Base-by-base conservation (phyloP, 1,139 yeast species). In the Hanseniaspora gamundiae region DNA sequence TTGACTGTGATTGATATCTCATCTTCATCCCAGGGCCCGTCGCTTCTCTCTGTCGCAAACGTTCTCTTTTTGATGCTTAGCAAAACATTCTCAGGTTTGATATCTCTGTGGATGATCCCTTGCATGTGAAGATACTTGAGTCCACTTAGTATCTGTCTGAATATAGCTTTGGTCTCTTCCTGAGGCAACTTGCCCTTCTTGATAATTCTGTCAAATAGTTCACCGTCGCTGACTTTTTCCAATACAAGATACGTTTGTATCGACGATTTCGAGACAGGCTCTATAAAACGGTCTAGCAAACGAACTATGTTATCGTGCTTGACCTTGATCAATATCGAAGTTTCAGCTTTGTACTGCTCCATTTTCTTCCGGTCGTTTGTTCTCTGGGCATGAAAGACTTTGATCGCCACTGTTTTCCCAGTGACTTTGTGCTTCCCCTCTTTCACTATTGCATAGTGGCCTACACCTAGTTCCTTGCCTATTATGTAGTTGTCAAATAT, bases 381-480 rank as follows among this genome's bases (percentile, higher is more conserved):
- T 49, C 70, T 72, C 47, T 76, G 78, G 0, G 87, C 85, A 56
- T 80, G 82, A 57, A 81, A 80, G n/a, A 81, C 77, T 55, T 81
- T 81, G 3, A 81, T 84, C 0, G 91, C 91, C 36, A 78, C 81
- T 1, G 71, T 61, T 45, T 71, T 71, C 0, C 85, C 85, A 0
- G 78, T 70, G 14, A 62, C 59, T 50, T 78, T 71, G 50, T 74
- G 70, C 20, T 70, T 65, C 2, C 86, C 86, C 50, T 80, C 85
- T 55, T 76, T 78, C 2, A 82, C 93, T 17, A 78, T 75, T 1
- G 91, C 91, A 57, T 81, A 82, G 61, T 80, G 91, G 0, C 93
- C 93, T 3, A 80, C 65, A 0, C 93, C 93, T 24, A 82, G 61
- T 50, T 78, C 76, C 46, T 67, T 68, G 0, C 84, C 83, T 35